Evolutionary conservation across 176 grass and related monocot species (phyloP).

Genomic region (Triticum timopheevii): DNA sequence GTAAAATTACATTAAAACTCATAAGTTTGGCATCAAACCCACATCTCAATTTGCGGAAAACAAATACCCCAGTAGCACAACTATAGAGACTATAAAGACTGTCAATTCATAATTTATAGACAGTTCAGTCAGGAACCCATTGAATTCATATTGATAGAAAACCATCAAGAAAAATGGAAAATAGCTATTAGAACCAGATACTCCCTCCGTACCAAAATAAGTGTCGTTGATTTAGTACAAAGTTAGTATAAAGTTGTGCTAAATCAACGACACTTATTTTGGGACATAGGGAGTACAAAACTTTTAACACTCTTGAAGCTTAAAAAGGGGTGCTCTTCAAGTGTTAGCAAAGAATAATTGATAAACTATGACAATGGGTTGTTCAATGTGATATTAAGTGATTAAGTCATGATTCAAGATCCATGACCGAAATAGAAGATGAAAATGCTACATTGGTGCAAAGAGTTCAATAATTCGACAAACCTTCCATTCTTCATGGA

Average conservation of each 20-base stretch:
- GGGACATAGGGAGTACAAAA: background rate
- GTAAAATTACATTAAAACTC: conserved; percentile 18
- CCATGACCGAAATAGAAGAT: background rate
- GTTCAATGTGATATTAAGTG: background rate
- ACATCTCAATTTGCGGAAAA: conserved; percentile 15
- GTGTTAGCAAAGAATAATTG: background rate
- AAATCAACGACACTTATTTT: no score
- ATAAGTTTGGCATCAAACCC: background rate
- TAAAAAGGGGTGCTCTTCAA: background rate
- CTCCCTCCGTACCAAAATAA: no score
- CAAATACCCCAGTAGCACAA: background rate
- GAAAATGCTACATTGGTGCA: conserved; percentile 1
- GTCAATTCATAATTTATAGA: conserved; percentile 6
- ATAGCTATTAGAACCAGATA: background rate
- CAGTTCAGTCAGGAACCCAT: background rate
- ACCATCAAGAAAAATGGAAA: background rate
- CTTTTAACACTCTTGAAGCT: conserved; percentile 17
- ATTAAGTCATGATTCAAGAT: conserved; percentile 10
- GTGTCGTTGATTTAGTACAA: no score
- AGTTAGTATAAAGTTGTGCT: no score
- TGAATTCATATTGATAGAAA: background rate
- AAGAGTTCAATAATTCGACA: background rate
- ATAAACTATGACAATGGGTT: background rate
- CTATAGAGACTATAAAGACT: background rate
- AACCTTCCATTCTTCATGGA: conserved; percentile 78